A percentile compares a stretch with the other conserved stretches of the same genome.
Conservation (phyloP, 176 grass and related monocot species). For the Hordeum vulgare region MorexV3_pseudomolecules_assembly NC_058519.1:53122769-53123268, state of each 20-base stretch:
- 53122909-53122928: not conserved
- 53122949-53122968: not conserved
- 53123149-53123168: slow-evolving; percentile 58
- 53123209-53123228: slow-evolving; percentile 42
- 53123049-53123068: not conserved
- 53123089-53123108: slow-evolving; percentile 69
- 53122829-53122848: not conserved
- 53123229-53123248: slow-evolving; percentile 14
- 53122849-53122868: not conserved
- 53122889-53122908: not conserved
- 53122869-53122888: not conserved
- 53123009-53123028: not conserved
- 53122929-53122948: not conserved
- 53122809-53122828: not conserved
- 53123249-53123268: slow-evolving; percentile 8
- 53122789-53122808: slow-evolving; percentile 2
- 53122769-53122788: not conserved
- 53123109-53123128: slow-evolving; percentile 70
- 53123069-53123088: slow-evolving; percentile 89
- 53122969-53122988: not conserved
- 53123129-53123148: slow-evolving; percentile 31
- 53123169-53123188: slow-evolving; percentile 84
- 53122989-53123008: not conserved
- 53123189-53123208: slow-evolving; percentile 71
- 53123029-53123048: not conserved